Percentiles rank a stretch among this genome's conserved stretches.
Conservation (phyloP, 164 flowering plant genomes). For the Brasenia schreberi region DNA sequence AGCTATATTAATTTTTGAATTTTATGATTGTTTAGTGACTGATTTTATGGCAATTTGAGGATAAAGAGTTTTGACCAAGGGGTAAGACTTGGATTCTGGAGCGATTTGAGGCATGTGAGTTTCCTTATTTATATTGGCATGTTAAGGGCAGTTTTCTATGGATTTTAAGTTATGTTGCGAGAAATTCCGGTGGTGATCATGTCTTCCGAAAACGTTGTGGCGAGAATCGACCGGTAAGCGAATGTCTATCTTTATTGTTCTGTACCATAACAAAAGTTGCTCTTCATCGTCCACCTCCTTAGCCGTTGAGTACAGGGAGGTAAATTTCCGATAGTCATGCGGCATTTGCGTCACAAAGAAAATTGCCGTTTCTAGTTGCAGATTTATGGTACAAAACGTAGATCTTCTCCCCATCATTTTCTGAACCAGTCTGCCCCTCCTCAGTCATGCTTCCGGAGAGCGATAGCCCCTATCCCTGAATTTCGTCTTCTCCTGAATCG, state of each 20-base stretch:
- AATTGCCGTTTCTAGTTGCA: background rate
- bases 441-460: background rate
- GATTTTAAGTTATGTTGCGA: constrained; percentile 33
- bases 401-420: background rate
- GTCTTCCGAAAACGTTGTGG: constrained; percentile 71
- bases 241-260: too few species aligned
- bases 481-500: too few species aligned
- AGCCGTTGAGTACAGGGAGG: background rate
- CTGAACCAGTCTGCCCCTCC: background rate
- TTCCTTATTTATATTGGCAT: too few species aligned
- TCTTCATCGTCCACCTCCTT: background rate
- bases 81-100: too few species aligned
- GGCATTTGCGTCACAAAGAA: background rate
- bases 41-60: background rate
- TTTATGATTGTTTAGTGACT: background rate
- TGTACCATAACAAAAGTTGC: background rate
- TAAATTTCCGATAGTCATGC: background rate
- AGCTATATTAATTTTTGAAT: too few species aligned
- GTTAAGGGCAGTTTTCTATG: too few species aligned
- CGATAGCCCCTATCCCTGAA: background rate
- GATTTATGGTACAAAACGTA: too few species aligned
- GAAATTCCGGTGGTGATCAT: constrained; percentile 77
- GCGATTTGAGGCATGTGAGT: too few species aligned
- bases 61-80: constrained; percentile 64
- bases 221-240: constrained; percentile 62